Evolutionary conservation across 441 rosid genomes (phyloP).

Genomic region (Gossypium gossypioides): DNA sequence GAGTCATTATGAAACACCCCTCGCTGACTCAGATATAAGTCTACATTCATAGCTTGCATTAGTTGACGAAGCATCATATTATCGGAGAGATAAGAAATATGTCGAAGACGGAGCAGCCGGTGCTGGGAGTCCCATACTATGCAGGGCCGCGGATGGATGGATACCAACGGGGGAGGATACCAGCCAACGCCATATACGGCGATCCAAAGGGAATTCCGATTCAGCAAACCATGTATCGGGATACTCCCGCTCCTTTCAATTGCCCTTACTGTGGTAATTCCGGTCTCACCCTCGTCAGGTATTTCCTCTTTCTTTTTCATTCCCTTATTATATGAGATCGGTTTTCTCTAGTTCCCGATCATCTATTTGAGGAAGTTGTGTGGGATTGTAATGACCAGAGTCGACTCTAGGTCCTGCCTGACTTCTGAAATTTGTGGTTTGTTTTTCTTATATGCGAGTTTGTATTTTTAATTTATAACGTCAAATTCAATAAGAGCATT

Average conservation of each 20-base stretch:
- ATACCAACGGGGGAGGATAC: constrained; percentile 39
- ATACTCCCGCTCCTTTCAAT: constrained; percentile 86
- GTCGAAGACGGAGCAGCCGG: constrained; percentile 27
- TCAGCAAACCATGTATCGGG: constrained; percentile 72
- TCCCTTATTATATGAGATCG: background rate
- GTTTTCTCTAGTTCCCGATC: background rate
- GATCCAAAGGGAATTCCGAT: constrained; percentile 70
- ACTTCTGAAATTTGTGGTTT: background rate
- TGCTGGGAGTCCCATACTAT: constrained; percentile 69
- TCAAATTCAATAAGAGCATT: too few species aligned
- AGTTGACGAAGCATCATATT: background rate
- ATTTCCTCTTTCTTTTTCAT: background rate
- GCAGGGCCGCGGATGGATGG: constrained; percentile 38
- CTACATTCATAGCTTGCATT: background rate
- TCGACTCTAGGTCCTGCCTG: background rate
- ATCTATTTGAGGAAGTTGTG: too few species aligned
- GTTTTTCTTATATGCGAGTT: too few species aligned
- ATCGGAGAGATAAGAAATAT: background rate
- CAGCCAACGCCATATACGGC: constrained; percentile 41
- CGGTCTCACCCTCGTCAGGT: constrained; percentile 71
- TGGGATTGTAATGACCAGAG: background rate
- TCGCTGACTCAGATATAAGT: background rate
- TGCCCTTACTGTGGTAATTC: constrained; percentile 59
- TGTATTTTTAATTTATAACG: too few species aligned
- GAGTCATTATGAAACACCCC: background rate